Base-by-base conservation (phyloP, 768 basidiomycete genomes). In the Tulasnella sp. region DNA sequence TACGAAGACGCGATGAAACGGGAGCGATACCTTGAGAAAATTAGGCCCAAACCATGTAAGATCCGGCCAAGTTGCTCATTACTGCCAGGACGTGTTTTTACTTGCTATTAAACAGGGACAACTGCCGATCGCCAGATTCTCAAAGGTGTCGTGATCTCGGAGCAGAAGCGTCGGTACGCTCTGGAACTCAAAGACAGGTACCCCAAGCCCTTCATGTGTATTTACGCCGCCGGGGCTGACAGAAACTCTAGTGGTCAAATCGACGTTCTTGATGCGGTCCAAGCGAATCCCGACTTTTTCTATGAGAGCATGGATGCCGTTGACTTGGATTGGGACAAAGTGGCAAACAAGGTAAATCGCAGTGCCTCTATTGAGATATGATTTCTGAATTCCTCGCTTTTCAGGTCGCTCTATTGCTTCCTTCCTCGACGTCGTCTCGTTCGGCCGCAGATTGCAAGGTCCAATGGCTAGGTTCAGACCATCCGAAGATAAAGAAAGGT, bases 401-500 rank as follows among this genome's bases (percentile, higher is more conserved):
- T 22, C 37, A 78, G 58, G 42, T 78, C 18, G 77, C 48, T 64
- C 58, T 41, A 28, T 31, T 60, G 31, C 34, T 34, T 28, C 41
- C 58, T 31, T 64, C 46, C 48, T 60, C 58, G 42, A 64, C 77
- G n/a, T 41, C 77, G 16, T 42, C 37, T 14, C 77, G 77, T 28
- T 64, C 58, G 48, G 48, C 58, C 28, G 22, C 37, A 28, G 77
- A 78, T 24, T 78, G 77, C 22, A 60, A 72, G 20, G 77, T 78
- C 31, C 77, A 78, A 20, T 78, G 77, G 77, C 12, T 54, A 42
- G 77, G 77, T 40, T 64, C n/a, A n/a, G 64, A 72, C 42, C 77
- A 78, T 64, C 77, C 77, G 28, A 46, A 44, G 42, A 78, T 78
- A 34, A 78, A 78, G 54, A 78, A 78, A 37, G 77, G 77, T 3